A percentile compares a stretch with the other conserved stretches of the same genome.
phyloP scores from a whole-genome alignment of 139 green algal species.

The Chlamydomonas schloesseri region DNA sequence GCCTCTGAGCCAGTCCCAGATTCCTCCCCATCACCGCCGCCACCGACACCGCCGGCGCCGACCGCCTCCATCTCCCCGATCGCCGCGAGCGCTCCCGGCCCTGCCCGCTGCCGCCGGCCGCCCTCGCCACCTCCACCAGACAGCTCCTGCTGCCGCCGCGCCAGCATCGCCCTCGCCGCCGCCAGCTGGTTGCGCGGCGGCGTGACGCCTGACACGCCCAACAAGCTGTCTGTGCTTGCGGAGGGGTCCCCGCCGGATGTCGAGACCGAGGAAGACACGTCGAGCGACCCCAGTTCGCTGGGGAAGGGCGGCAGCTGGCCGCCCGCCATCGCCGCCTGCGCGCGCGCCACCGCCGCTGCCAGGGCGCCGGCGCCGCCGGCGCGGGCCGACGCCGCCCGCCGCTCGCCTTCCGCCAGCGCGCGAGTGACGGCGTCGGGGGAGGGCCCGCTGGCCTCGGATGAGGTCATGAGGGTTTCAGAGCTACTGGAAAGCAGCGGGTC shows the following conservation, averaged over 20 bases:
- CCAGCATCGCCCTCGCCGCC: too few relatives aligned
- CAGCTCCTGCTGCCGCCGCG: not conserved
- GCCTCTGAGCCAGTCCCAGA: too few relatives aligned
- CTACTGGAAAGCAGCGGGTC: slow-evolving; percentile 6
- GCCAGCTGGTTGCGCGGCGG: not conserved
- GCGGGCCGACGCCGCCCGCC: too few relatives aligned
- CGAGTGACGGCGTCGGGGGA: not conserved
- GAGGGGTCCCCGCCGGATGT: not conserved
- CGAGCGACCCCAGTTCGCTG: not conserved
- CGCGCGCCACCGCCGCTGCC: not conserved
- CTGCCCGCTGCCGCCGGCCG: not conserved
- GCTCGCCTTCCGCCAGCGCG: not conserved
- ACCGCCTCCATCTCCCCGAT: too few relatives aligned
- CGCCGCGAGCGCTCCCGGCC: too few relatives aligned
- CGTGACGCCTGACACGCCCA: too few relatives aligned
- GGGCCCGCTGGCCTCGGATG: slow-evolving; percentile 9
- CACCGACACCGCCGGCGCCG: too few relatives aligned
- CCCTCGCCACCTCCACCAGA: too few relatives aligned
- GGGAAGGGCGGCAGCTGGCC: too few relatives aligned
- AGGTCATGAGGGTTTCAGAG: slow-evolving; percentile 25
- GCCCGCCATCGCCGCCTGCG: not conserved
- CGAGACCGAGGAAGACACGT: not conserved
- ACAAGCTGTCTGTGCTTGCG: too few relatives aligned
- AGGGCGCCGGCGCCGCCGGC: not conserved
- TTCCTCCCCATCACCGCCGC: too few relatives aligned